phyloP scores from a whole-genome alignment of 305 asterid genomes.

The Solanum aculeatissimum region DNA sequence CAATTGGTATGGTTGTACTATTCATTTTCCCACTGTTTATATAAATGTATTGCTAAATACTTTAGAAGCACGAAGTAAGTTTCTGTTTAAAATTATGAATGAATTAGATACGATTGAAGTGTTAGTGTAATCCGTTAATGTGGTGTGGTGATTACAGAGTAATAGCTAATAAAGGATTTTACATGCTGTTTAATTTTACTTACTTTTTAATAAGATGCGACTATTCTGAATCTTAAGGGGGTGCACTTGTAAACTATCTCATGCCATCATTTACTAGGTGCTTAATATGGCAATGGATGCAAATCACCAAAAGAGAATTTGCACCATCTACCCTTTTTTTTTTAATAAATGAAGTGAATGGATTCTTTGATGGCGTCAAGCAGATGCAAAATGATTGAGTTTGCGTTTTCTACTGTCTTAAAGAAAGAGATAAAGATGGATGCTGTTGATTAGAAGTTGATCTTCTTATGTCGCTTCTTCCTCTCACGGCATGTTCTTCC shows the following conservation, averaged over 20 bases:
- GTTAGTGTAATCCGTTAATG: background rate
- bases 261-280: background rate
- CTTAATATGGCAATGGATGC: background rate
- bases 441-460: background rate
- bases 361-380: background rate
- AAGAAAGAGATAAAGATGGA: background rate
- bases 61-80: background rate
- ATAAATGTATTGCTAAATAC: background rate
- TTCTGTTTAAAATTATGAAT: background rate
- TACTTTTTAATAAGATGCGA: background rate
- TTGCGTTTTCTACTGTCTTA: background rate
- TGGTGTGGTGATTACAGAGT: background rate
- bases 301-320: background rate
- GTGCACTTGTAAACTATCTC: background rate
- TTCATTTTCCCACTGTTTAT: background rate
- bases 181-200: background rate
- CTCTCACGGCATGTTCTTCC: background rate
- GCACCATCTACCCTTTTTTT: background rate
- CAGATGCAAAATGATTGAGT: background rate
- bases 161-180: background rate
- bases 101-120: background rate
- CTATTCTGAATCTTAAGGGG: background rate
- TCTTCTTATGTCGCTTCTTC: background rate
- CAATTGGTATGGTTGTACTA: background rate
- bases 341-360: background rate